Conservation (phyloP, 805 yeast genomes). For the Brettanomyces naardenensis region DNA sequence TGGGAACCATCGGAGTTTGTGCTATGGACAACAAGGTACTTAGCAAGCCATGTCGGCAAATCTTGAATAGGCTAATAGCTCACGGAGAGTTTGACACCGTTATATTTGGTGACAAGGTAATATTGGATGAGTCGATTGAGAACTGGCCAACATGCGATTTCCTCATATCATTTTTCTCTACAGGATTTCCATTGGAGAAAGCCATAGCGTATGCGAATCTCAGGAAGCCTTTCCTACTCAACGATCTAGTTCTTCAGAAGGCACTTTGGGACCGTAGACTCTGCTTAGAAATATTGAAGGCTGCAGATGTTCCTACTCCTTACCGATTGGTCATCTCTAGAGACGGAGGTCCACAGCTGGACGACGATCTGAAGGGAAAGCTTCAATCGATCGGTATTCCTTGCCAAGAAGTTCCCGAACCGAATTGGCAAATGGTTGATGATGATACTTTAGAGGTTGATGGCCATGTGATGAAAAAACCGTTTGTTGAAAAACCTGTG, state of each 20-base stretch:
- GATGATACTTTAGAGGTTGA: constrained; percentile 75
- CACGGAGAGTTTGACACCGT: constrained; percentile 95
- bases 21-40: constrained; percentile 98
- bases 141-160: constrained; percentile 99
- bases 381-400: constrained; percentile 57
- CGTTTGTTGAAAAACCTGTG: constrained; percentile 97
- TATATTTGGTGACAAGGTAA: constrained; percentile 95
- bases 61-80: constrained; percentile 78
- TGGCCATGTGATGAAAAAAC: constrained; percentile 69
- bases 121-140: constrained; percentile 85
- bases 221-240: constrained; percentile 82
- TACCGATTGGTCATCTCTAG: constrained; percentile 80
- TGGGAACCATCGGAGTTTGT: constrained; percentile 96
- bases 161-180: constrained; percentile 85
- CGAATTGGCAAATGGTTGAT: constrained; percentile 81
- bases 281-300: constrained; percentile 70
- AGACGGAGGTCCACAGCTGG: constrained; percentile 93
- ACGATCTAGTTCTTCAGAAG: constrained; percentile 86
- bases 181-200: constrained; percentile 93
- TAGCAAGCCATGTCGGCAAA: constrained; percentile 91
- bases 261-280: constrained; percentile 96
- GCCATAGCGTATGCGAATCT: constrained; percentile 86
- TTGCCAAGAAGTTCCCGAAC: constrained; percentile 45
- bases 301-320: constrained; percentile 86
- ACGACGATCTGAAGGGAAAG: constrained; percentile 54